A percentile compares a stretch with the other conserved stretches of the same genome.
Evolutionary conservation across 75 land plant species (phyloP).

Genomic region (Pinus tabuliformis): DNA sequence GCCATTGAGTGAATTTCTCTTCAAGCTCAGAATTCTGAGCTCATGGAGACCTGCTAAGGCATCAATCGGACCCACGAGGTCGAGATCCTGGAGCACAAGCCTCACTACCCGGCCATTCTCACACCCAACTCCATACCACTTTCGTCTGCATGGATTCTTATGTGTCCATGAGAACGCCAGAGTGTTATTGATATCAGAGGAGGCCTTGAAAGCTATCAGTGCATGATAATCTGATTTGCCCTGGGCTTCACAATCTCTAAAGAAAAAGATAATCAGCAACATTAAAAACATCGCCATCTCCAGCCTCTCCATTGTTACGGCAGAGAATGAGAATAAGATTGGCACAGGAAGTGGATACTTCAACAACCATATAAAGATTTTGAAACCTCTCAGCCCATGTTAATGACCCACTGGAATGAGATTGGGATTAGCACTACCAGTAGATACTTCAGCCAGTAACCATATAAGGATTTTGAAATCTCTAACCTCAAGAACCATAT

Average conservation of each 20-base stretch:
- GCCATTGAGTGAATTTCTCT: conserved; percentile 17
- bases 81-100: conserved; percentile 24
- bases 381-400: no score
- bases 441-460: no score
- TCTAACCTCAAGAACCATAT: no score
- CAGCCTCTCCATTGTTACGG: no score
- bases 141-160: conserved; percentile 7
- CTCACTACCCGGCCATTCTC: conserved; percentile 24
- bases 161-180: neutral
- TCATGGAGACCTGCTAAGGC: conserved; percentile 46
- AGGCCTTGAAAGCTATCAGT: conserved; percentile 8
- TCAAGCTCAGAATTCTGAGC: conserved; percentile 22
- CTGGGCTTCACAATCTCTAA: neutral
- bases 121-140: conserved; percentile 61
- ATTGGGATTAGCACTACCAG: no score
- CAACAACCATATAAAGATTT: no score
- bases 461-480: no score
- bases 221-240: conserved; percentile 1
- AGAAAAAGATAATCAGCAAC: no score
- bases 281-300: no score
- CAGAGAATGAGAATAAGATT: no score
- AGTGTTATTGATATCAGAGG: neutral
- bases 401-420: no score
- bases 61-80: conserved; percentile 29
- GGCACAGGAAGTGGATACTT: no score